Evolutionary conservation across 768 basidiomycete species (phyloP), one percentile per base, ranked within the genome.

Genomic region (Lepiota venenata): DNA sequence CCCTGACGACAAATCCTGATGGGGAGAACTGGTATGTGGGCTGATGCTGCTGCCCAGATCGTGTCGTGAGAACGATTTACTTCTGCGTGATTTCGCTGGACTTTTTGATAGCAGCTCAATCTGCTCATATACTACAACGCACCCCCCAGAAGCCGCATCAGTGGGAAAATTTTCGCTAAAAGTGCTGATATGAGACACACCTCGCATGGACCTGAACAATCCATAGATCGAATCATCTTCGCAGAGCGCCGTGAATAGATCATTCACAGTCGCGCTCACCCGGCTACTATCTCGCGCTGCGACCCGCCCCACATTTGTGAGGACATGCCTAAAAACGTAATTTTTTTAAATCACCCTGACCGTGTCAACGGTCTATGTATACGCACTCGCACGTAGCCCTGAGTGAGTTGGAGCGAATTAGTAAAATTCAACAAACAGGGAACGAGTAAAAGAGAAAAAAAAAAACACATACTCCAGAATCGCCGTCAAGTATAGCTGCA

Each of bases 341-440:
- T 48, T 22, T 52, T 50, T 48, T 22, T 52, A 47, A 25, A 53
- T 40, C 14, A 38, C 39, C 53, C 39, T 43, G 21, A 46, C 22
- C n/a, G 50, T 37, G 29, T 29, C 47, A 44, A 35, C 37, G 10
- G 37, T 10, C 12, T 10, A 44, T 47, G 47, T 36, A 20, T 45
- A 82, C 87, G 67, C 72, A 93, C 91, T 93, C 89, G 91, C 90
- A 93, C 62, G 91, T 77, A 54, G 88, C 83, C 72, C 91, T 93
- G 66, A 27, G 61, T 58, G 39, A 37, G 40, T 53, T 61, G 52
- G 50, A 58, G 52, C 58, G 25, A 57, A 60, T 71, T 50, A 71
- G 64, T 62, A 61, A 56, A 58, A 57, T 59, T 47, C 52, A 56
- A 50, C 50, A 56, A 50, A 49, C 15, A 8, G 32, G 32, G 32